These are phyloP conservation scores for Pilasporangium apinafurcum DNA, from an alignment of 352 stramenopile species.

Conservation along the genomic window DNA sequence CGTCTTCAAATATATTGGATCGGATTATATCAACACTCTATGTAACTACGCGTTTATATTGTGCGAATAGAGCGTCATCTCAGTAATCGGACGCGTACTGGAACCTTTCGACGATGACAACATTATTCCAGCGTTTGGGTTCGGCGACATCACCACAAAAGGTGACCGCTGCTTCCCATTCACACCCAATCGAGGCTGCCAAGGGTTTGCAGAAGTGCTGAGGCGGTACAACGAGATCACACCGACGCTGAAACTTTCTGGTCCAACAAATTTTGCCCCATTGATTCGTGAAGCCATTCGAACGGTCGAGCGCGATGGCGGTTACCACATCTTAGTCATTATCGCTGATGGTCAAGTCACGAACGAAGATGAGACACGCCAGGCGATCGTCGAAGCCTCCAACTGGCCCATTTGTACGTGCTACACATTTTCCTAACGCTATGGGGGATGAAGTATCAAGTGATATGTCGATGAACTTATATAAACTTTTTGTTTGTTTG, in stretches of 20 bases:
- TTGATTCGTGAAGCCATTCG: constrained; percentile 59
- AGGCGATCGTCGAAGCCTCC: constrained; percentile 63
- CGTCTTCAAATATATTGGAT: background rate
- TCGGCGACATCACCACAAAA: constrained; percentile 51
- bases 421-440: background rate
- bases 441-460: no score
- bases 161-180: constrained; percentile 45
- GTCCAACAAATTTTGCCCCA: constrained; percentile 60
- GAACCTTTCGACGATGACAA: constrained; percentile 78
- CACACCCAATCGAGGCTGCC: constrained; percentile 21
- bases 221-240: constrained; percentile 53
- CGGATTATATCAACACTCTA: background rate
- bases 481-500: background rate
- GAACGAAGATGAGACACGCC: constrained; percentile 42
- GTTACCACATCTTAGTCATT: constrained; percentile 78
- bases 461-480: background rate
- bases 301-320: constrained; percentile 23
- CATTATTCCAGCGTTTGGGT: constrained; percentile 66
- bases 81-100: constrained; percentile 61
- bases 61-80: constrained; percentile 49
- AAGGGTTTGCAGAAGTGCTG: constrained; percentile 54
- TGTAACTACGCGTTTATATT: background rate
- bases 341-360: constrained; percentile 60
- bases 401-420: constrained; percentile 55
- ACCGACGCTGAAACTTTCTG: constrained; percentile 43